Percentiles rank a stretch among this genome's conserved stretches.
phyloP scores from a whole-genome alignment of 441 rosid genomes.

The Geranium incanum region DNA sequence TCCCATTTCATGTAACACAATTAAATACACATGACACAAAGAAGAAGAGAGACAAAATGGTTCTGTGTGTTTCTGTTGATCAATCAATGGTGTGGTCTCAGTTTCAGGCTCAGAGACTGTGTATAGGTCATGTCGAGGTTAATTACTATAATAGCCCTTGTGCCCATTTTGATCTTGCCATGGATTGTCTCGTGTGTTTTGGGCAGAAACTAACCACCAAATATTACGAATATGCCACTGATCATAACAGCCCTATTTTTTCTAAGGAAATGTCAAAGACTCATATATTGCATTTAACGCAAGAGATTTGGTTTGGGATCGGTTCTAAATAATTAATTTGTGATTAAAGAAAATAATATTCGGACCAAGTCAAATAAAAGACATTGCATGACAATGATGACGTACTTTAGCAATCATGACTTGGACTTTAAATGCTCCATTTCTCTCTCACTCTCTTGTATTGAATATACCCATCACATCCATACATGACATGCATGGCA shows the following conservation, averaged over 20 bases:
- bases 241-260: neutral
- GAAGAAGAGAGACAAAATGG: neutral
- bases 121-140: neutral
- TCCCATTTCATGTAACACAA: too few relatives aligned
- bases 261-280: neutral
- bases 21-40: too few relatives aligned
- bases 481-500: neutral
- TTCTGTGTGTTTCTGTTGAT: neutral
- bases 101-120: neutral
- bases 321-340: neutral
- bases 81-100: neutral
- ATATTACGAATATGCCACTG: too few relatives aligned
- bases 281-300: too few relatives aligned
- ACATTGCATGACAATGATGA: slow-evolving; percentile 56
- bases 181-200: neutral
- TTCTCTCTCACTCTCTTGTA: neutral
- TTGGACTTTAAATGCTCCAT: slow-evolving; percentile 28
- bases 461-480: neutral
- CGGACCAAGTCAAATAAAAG: slow-evolving; percentile 22
- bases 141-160: neutral
- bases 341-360: neutral
- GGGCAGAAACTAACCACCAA: neutral
- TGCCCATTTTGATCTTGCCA: neutral
- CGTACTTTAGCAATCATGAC: slow-evolving; percentile 64
- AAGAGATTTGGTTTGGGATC: neutral